Conservation (phyloP, 495 filamentous ascomycete species). For the Articulospora tetracladia region DNA sequence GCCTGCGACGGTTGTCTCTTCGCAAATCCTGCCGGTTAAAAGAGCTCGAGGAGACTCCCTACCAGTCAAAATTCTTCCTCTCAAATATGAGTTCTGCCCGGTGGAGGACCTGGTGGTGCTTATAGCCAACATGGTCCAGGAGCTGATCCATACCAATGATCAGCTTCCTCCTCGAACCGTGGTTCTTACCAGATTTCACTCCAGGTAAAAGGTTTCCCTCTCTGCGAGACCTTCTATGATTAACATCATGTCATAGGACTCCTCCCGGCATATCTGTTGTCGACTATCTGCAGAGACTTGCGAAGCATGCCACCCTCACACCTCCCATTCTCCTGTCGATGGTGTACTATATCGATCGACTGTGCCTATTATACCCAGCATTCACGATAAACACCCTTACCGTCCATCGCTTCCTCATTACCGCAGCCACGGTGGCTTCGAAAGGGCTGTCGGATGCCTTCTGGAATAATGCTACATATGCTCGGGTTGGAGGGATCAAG, state of each 20-base stretch:
- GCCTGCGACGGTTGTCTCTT: neutral
- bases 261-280: conserved; percentile 89
- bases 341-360: conserved; percentile 98
- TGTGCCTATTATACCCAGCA: conserved; percentile 84
- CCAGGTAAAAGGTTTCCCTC: conserved; percentile 53
- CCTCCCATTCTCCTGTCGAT: conserved; percentile 97
- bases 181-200: conserved; percentile 90
- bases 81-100: conserved; percentile 71
- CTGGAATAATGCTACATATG: conserved; percentile 96
- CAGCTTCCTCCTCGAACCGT: conserved; percentile 78
- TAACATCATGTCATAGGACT: conserved; percentile 48
- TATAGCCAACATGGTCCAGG: conserved; percentile 92
- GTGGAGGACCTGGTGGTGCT: conserved; percentile 81
- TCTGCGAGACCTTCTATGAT: neutral
- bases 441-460: conserved; percentile 96
- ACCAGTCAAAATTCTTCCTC: conserved; percentile 63
- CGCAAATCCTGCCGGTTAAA: conserved; percentile 5
- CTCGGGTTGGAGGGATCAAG: conserved; percentile 86
- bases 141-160: conserved; percentile 91
- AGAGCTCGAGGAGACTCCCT: conserved; percentile 4
- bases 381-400: conserved; percentile 95
- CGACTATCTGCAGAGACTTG: conserved; percentile 88
- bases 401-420: conserved; percentile 94
- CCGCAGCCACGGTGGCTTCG: conserved; percentile 89
- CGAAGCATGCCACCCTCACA: conserved; percentile 88